A percentile compares a stretch with the other conserved stretches of the same genome.
These are phyloP conservation scores for Trichophyton schoenleinii DNA, from an alignment of 2,329 filamentous ascomycete species.

Conservation along the genomic window DNA sequence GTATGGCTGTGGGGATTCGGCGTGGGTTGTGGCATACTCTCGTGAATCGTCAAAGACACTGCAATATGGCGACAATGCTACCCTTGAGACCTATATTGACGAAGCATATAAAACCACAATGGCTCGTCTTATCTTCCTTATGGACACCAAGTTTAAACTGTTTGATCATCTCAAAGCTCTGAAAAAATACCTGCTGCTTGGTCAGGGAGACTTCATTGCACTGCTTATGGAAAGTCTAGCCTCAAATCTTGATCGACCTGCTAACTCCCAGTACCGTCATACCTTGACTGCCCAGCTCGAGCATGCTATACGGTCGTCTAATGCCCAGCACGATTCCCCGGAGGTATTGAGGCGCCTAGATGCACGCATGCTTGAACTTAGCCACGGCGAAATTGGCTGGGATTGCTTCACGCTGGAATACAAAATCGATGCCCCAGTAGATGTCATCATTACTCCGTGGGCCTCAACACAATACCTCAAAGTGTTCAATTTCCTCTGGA, in stretches of 20 bases:
- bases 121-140: constrained; percentile 82
- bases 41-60: constrained; percentile 86
- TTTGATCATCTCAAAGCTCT: constrained; percentile 85
- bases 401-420: constrained; percentile 98
- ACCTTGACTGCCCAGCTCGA: constrained; percentile 95
- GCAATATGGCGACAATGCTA: constrained; percentile 83
- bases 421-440: constrained; percentile 90
- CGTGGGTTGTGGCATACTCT: constrained; percentile 92
- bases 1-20: constrained; percentile 82
- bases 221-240: constrained; percentile 93
- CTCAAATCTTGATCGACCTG: constrained; percentile 82
- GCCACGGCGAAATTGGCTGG: constrained; percentile 95
- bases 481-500: constrained; percentile 98
- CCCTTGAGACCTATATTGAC: constrained; percentile 83
- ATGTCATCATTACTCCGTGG: constrained; percentile 94
- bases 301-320: constrained; percentile 91
- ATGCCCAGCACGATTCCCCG: constrained; percentile 86
- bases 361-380: constrained; percentile 94
- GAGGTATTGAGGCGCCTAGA: constrained; percentile 87
- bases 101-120: constrained; percentile 97
- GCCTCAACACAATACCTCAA: constrained; percentile 94
- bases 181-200: constrained; percentile 88
- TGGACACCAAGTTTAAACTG: constrained; percentile 89
- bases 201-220: constrained; percentile 94
- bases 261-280: constrained; percentile 93